These are phyloP conservation scores for Boletellus ananas DNA, from an alignment of 768 basidiomycete species.

Conservation along the genomic window DNA sequence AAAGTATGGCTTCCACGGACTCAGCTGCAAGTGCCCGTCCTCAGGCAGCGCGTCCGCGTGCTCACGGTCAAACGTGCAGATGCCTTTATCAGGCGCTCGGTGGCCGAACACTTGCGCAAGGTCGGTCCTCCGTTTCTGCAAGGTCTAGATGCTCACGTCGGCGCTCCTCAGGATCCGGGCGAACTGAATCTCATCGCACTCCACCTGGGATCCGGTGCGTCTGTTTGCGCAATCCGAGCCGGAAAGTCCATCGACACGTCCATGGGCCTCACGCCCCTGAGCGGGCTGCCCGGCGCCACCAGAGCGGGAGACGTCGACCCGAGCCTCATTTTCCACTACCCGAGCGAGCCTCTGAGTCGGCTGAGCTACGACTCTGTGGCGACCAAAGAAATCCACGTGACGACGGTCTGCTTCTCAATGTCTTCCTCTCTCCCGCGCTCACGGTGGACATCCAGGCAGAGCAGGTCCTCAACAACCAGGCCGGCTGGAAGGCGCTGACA, in stretches of 20 bases:
- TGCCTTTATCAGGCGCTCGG: constrained; percentile 61
- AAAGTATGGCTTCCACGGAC: constrained; percentile 91
- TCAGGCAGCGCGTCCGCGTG: neutral
- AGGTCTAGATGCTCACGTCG: neutral
- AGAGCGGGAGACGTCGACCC: constrained; percentile 83
- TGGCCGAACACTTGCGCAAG: constrained; percentile 57
- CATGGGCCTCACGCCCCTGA: constrained; percentile 91
- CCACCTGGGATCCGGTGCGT: constrained; percentile 91
- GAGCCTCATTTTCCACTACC: constrained; percentile 81
- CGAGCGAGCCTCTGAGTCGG: constrained; percentile 43
- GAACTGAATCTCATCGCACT: constrained; percentile 73
- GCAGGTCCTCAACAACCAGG: constrained; percentile 68
- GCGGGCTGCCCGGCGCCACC: constrained; percentile 85
- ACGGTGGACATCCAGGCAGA: constrained; percentile 47
- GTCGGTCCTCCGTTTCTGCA: constrained; percentile 20
- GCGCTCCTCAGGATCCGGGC: constrained; percentile 34
- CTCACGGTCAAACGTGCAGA: constrained; percentile 36
- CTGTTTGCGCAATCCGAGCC: constrained; percentile 66
- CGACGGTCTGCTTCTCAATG: constrained; percentile 34
- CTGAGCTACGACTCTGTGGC: constrained; percentile 51
- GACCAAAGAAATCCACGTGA: constrained; percentile 49
- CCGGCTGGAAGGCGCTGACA: constrained; percentile 74
- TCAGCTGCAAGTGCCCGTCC: constrained; percentile 51
- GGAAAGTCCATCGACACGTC: constrained; percentile 81
- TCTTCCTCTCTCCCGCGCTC: neutral